phyloP scores from a whole-genome alignment of 192 early-diverging fungal species.

The Chytriomyces confervae region DNA sequence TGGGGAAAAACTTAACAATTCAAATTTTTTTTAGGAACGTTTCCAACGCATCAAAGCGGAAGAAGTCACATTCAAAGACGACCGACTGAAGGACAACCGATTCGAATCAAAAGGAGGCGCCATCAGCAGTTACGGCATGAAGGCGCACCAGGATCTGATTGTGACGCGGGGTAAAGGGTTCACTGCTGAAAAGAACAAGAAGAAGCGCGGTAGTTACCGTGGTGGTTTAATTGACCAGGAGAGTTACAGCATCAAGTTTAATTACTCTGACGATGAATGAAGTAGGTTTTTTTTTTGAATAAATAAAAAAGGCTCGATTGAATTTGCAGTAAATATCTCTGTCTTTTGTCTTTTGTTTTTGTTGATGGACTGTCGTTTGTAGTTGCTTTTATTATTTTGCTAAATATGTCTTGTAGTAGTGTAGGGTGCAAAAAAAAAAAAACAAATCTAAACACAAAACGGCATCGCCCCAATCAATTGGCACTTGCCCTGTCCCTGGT shows the following conservation, averaged over 20 bases:
- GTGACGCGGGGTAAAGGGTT: slow-evolving; percentile 90
- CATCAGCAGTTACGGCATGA: slow-evolving; percentile 81
- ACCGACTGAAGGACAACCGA: slow-evolving; percentile 84
- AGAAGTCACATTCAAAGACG: slow-evolving; percentile 80
- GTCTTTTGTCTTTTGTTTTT: too few species aligned
- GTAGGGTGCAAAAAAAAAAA: too few species aligned
- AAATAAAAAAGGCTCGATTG: too few species aligned
- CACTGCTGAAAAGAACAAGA: slow-evolving; percentile 84
- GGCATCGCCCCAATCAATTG: too few species aligned
- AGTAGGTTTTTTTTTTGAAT: not conserved
- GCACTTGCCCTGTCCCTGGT: too few species aligned
- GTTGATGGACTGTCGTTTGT: too few species aligned
- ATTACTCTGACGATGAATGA: slow-evolving; percentile 33
- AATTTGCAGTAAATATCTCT: too few species aligned
- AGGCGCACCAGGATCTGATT: slow-evolving; percentile 91
- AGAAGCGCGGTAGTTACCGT: slow-evolving; percentile 93
- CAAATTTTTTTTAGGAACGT: slow-evolving; percentile 51
- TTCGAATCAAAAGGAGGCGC: slow-evolving; percentile 73
- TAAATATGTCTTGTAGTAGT: too few species aligned
- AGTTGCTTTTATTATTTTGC: too few species aligned
- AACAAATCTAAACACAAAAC: too few species aligned
- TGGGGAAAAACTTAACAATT: not conserved
- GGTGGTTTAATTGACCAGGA: slow-evolving; percentile 87
- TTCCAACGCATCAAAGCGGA: slow-evolving; percentile 86
- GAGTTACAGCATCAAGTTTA: slow-evolving; percentile 91